Evolutionary conservation across 2,329 filamentous ascomycete genomes (phyloP).

Genomic region (Trichoderma simmonsii): DNA sequence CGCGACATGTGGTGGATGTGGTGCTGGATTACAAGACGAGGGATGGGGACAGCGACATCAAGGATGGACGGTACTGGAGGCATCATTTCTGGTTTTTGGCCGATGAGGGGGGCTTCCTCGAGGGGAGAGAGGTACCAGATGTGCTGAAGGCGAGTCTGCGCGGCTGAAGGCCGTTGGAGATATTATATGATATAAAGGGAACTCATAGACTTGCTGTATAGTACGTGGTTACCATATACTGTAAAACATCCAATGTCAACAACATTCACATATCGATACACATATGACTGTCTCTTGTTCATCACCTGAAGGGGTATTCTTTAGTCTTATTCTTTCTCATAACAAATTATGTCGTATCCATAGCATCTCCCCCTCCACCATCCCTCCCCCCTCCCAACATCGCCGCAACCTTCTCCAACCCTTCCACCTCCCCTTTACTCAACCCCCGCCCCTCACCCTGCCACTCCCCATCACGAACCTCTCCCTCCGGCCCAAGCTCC

Average conservation of each 20-base stretch:
- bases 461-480: conserved; percentile 64
- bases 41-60: background rate
- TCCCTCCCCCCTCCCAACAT: conserved; percentile 37
- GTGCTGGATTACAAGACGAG: conserved; percentile 30
- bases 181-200: background rate
- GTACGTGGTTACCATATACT: background rate
- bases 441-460: conserved; percentile 52
- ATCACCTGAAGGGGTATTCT: too few relatives aligned
- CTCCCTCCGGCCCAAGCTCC: conserved; percentile 59
- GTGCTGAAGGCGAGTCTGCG: conserved; percentile 21
- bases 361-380: conserved; percentile 20
- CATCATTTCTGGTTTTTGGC: conserved; percentile 52
- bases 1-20: conserved; percentile 32
- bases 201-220: background rate
- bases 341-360: conserved; percentile 29
- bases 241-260: background rate
- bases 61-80: conserved; percentile 39
- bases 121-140: conserved; percentile 24
- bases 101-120: conserved; percentile 38
- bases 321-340: background rate
- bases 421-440: conserved; percentile 53
- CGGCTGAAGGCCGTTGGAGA: background rate
- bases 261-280: background rate
- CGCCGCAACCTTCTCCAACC: conserved; percentile 50
- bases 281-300: background rate